Evolutionary conservation across 2,329 filamentous ascomycete genomes (phyloP).

Genomic region (Davidsoniella eucalypti): DNA sequence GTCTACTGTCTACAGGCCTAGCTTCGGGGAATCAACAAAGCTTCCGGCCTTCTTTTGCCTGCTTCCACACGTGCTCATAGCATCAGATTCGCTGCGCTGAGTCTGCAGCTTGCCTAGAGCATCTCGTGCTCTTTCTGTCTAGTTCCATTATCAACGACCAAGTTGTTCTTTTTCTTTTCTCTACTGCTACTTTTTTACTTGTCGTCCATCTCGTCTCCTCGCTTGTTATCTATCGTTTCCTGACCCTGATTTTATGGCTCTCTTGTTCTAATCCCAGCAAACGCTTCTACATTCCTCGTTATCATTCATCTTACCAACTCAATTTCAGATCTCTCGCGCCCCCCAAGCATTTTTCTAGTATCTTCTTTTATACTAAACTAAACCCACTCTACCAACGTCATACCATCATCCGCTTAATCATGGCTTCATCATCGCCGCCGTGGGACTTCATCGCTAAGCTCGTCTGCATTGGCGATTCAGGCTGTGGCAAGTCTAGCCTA

Average conservation of each 20-base stretch:
- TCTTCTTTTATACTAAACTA: not conserved
- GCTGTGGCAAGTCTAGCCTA: slow-evolving; percentile 86
- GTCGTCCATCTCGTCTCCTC: too few relatives aligned
- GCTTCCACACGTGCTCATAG: not conserved
- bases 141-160: not conserved
- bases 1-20: too few relatives aligned
- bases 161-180: too few relatives aligned
- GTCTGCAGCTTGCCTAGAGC: not conserved
- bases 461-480: slow-evolving; percentile 91
- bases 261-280: too few relatives aligned
- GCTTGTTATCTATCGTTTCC: not conserved
- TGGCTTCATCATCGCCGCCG: slow-evolving; percentile 36
- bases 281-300: too few relatives aligned
- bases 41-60: not conserved
- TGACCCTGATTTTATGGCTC: not conserved
- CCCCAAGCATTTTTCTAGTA: too few relatives aligned
- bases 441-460: slow-evolving; percentile 99
- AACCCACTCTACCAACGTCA: not conserved
- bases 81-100: too few relatives aligned
- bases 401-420: not conserved
- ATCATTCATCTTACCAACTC: not conserved
- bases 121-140: not conserved
- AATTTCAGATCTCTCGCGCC: too few relatives aligned
- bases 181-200: too few relatives aligned
- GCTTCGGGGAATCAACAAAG: too few relatives aligned